Percentiles rank a stretch among this genome's conserved stretches.
These are phyloP conservation scores for Bjerkandera adusta DNA, from an alignment of 1,284 basidiomycete genomes.

Conservation along the genomic window DNA sequence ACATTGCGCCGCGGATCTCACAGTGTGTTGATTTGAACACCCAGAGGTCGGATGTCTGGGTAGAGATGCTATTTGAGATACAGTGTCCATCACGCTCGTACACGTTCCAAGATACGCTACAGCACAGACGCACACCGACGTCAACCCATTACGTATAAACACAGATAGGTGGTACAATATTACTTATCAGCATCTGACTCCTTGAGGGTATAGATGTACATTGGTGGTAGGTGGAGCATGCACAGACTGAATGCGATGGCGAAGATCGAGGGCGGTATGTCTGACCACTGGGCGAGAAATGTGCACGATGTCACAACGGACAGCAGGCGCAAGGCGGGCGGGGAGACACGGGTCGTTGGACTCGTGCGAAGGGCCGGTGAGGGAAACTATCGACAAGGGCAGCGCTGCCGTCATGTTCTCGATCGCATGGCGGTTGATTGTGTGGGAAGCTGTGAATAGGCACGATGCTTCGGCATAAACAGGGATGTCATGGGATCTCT, in stretches of 20 bases:
- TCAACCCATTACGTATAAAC: background rate
- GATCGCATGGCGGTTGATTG: slow-evolving; percentile 17
- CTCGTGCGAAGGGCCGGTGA: background rate
- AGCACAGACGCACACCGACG: slow-evolving; percentile 3
- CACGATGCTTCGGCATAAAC: slow-evolving; percentile 74
- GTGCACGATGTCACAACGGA: background rate
- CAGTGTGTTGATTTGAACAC: no score
- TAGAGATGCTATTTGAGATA: background rate
- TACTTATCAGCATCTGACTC: background rate
- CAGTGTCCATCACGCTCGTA: background rate
- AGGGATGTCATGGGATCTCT: slow-evolving; percentile 64
- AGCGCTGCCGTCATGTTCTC: slow-evolving; percentile 14
- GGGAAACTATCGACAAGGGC: background rate
- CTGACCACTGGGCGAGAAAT: background rate
- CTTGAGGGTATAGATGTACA: slow-evolving; percentile 8
- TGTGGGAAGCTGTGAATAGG: slow-evolving; percentile 56
- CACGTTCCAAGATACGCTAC: background rate
- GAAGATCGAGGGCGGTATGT: background rate
- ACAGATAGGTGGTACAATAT: background rate
- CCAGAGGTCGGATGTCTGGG: no score
- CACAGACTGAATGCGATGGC: background rate
- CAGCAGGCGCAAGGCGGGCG: background rate
- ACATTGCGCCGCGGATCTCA: no score
- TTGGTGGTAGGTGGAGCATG: background rate
- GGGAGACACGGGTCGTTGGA: background rate